Percentiles rank a stretch among this genome's conserved stretches.
phyloP scores from a whole-genome alignment of 106 monocot species.

The Dioscorea zingiberensis region DNA sequence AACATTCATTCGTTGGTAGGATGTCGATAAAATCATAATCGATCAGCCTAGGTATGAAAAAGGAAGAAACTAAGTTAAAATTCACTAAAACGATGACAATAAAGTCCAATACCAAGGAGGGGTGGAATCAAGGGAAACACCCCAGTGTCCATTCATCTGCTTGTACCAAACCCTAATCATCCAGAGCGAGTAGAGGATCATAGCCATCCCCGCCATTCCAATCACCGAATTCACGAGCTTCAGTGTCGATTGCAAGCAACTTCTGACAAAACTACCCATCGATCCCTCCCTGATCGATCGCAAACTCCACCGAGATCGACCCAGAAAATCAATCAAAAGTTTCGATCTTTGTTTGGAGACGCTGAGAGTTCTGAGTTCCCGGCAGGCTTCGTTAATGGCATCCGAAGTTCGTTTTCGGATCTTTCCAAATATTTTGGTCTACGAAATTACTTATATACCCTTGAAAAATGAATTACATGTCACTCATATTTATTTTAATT shows the following conservation, averaged over 20 bases:
- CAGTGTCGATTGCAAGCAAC: constrained; percentile 28
- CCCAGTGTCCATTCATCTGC: not conserved
- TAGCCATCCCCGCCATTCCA: constrained; percentile 28
- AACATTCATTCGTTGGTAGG: not conserved
- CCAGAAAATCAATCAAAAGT: not conserved
- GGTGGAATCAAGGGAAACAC: not conserved
- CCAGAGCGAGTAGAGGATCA: constrained; percentile 47
- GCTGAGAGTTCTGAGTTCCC: too few relatives aligned
- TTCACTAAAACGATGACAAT: not conserved
- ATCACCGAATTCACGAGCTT: constrained; percentile 42
- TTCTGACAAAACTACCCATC: constrained; percentile 27
- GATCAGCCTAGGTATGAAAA: not conserved
- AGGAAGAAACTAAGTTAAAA: not conserved
- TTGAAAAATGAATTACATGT: too few relatives aligned
- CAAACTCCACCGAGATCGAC: not conserved
- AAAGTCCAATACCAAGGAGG: constrained; percentile 7
- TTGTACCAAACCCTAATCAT: constrained; percentile 38
- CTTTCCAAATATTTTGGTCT: too few relatives aligned
- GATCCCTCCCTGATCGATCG: not conserved
- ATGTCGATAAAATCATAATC: not conserved
- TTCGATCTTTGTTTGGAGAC: too few relatives aligned
- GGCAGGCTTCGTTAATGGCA: too few relatives aligned
- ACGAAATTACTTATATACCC: too few relatives aligned
- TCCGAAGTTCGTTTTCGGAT: too few relatives aligned
- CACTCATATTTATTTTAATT: too few relatives aligned